These are phyloP conservation scores for Colletotrichum liaoningense DNA, from an alignment of 2,329 filamentous ascomycete genomes.

Conservation along the genomic window DNA sequence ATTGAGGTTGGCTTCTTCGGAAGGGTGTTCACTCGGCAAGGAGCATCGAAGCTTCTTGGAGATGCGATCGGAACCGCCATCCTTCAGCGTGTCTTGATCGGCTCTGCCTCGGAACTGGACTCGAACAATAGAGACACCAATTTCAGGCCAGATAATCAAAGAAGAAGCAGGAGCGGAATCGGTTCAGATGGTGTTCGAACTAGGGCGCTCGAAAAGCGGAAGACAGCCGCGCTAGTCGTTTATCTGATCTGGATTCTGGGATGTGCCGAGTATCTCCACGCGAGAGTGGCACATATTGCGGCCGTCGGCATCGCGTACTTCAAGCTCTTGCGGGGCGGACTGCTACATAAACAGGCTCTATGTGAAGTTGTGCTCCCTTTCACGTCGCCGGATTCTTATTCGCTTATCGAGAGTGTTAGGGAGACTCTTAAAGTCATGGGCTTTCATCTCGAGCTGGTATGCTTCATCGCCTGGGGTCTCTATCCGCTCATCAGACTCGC, in stretches of 20 bases:
- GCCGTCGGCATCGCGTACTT: constrained; percentile 43
- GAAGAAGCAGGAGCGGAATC: background rate
- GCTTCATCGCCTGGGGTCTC: background rate
- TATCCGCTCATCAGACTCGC: constrained; percentile 22
- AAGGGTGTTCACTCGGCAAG: background rate
- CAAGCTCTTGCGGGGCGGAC: constrained; percentile 34
- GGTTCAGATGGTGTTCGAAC: background rate
- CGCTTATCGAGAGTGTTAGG: accelerated
- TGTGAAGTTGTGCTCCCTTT: background rate
- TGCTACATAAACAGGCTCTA: background rate
- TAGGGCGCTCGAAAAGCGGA: background rate
- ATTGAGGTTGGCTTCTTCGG: constrained; percentile 22
- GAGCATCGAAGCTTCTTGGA: background rate
- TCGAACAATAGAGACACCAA: background rate
- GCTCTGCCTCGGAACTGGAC: background rate
- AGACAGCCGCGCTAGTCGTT: constrained; percentile 1
- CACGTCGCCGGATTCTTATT: accelerated
- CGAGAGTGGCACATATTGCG: constrained; percentile 40
- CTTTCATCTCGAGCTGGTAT: constrained; percentile 7
- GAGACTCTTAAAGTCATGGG: background rate
- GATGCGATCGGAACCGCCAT: constrained; percentile 9
- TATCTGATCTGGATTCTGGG: constrained; percentile 43
- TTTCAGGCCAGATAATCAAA: background rate
- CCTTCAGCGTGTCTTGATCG: constrained; percentile 18
- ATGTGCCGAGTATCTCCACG: constrained; percentile 44